These are phyloP conservation scores for Porodaedalea pini DNA, from an alignment of 1,284 basidiomycete genomes.

Conservation along the genomic window DNA sequence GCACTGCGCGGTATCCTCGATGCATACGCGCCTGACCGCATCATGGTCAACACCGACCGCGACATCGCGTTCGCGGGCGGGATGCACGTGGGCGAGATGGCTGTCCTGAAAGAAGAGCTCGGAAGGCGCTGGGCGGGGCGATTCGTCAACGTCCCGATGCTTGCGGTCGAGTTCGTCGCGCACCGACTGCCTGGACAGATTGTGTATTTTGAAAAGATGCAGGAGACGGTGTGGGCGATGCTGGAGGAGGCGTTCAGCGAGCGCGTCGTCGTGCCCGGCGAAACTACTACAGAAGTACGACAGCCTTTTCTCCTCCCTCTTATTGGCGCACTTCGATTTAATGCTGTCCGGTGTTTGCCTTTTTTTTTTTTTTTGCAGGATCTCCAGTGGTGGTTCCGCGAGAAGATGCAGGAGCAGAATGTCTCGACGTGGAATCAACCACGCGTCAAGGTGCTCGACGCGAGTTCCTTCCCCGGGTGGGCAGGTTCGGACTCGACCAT, in stretches of 20 bases:
- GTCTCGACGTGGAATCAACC: conserved; percentile 53
- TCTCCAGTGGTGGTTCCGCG: conserved; percentile 53
- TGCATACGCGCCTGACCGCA: conserved; percentile 36
- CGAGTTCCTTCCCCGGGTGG: conserved; percentile 45
- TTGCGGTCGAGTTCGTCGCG: conserved; percentile 49
- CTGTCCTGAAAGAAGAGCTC: conserved; percentile 37
- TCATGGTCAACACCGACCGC: conserved; percentile 46
- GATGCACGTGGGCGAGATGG: conserved; percentile 47
- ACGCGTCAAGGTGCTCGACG: conserved; percentile 44
- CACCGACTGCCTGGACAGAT: conserved; percentile 41
- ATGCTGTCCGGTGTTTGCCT: background rate
- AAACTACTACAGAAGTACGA: conserved; percentile 44
- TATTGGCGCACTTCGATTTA: background rate
- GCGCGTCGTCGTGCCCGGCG: conserved; percentile 37
- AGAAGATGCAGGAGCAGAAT: conserved; percentile 47
- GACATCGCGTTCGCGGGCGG: conserved; percentile 49
- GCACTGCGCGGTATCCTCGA: conserved; percentile 38
- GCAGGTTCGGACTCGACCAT: conserved; percentile 40
- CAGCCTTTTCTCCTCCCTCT: background rate
- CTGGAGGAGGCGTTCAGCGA: conserved; percentile 50
- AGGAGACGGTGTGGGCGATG: conserved; percentile 52
- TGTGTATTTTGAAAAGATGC: conserved; percentile 41
- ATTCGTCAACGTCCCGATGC: conserved; percentile 41
- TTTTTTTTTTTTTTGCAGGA: conserved; percentile 33
- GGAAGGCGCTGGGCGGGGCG: conserved; percentile 40